These are phyloP conservation scores for Craterostigma plantagineum DNA, from an alignment of 257 asterid genomes.

Conservation along the genomic window DNA sequence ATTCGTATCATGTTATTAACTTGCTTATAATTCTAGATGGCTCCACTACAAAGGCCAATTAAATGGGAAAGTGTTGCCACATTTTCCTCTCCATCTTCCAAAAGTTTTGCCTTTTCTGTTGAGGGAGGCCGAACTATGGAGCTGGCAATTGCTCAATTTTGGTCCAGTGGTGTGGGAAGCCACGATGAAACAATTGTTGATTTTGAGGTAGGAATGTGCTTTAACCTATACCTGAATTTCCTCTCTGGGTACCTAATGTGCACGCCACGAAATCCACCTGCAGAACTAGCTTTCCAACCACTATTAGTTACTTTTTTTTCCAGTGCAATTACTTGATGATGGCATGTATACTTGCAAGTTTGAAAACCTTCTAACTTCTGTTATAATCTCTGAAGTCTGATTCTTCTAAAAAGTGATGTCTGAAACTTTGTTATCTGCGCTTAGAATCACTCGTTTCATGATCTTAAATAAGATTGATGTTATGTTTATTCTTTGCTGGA, in stretches of 20 bases:
- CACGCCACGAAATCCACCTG: constrained; percentile 4
- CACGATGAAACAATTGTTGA: constrained; percentile 56
- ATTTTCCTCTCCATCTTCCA: constrained; percentile 88
- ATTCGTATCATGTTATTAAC: constrained; percentile 16
- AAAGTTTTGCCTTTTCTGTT: constrained; percentile 66
- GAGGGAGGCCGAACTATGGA: constrained; percentile 92
- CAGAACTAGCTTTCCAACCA: constrained; percentile 1
- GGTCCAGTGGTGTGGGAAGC: constrained; percentile 96
- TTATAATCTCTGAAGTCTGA: no score
- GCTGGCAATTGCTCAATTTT: constrained; percentile 82
- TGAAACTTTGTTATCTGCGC: no score
- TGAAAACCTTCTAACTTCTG: no score
- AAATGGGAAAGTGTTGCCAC: constrained; percentile 78
- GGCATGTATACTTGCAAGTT: not conserved
- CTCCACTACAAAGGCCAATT: constrained; percentile 74
- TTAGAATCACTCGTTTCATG: not conserved
- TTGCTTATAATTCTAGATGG: constrained; percentile 25
- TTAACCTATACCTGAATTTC: no score
- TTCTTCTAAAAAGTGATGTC: no score
- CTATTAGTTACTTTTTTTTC: constrained; percentile 3
- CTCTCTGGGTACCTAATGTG: not conserved
- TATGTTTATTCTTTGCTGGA: constrained; percentile 7
- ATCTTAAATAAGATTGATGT: not conserved
- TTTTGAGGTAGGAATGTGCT: constrained; percentile 51
- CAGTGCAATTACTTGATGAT: not conserved